phyloP scores from a whole-genome alignment of 169 alveolate genomes.

The Plasmodium berghei region DNA sequence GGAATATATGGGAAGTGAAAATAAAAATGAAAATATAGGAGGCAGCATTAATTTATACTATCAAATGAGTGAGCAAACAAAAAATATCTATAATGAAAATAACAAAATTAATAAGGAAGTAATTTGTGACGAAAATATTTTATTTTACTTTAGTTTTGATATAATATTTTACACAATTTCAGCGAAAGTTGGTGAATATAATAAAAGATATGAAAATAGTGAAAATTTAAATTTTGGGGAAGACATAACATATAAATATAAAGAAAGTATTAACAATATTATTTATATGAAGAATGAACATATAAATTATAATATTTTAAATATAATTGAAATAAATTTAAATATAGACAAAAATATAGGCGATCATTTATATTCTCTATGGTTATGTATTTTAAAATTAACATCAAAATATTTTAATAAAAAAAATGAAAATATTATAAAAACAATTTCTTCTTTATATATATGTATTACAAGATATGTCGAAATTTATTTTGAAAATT shows the following conservation, averaged over 20 bases:
- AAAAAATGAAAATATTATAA: constrained; percentile 44
- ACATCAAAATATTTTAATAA: constrained; percentile 13
- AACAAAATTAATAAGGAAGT: neutral
- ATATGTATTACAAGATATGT: constrained; percentile 11
- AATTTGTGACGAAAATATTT: constrained; percentile 26
- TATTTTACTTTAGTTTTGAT: constrained; percentile 67
- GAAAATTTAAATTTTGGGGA: neutral
- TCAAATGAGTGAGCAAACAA: neutral
- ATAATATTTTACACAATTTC: constrained; percentile 36
- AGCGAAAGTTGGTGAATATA: constrained; percentile 13
- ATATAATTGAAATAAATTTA: constrained; percentile 32
- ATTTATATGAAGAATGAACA: neutral
- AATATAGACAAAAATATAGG: constrained; percentile 46
- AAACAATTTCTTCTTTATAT: constrained; percentile 49
- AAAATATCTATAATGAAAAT: neutral
- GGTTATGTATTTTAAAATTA: constrained; percentile 49
- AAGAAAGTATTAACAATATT: neutral
- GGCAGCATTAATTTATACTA: no score
- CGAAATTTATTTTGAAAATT: constrained; percentile 28
- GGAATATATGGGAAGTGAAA: neutral
- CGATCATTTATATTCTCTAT: constrained; percentile 56
- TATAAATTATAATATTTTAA: neutral
- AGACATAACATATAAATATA: neutral
- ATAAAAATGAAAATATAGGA: neutral
- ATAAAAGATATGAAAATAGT: neutral